phyloP scores from a whole-genome alignment of 495 filamentous ascomycete species.

The Neurospora sp. region DNA sequence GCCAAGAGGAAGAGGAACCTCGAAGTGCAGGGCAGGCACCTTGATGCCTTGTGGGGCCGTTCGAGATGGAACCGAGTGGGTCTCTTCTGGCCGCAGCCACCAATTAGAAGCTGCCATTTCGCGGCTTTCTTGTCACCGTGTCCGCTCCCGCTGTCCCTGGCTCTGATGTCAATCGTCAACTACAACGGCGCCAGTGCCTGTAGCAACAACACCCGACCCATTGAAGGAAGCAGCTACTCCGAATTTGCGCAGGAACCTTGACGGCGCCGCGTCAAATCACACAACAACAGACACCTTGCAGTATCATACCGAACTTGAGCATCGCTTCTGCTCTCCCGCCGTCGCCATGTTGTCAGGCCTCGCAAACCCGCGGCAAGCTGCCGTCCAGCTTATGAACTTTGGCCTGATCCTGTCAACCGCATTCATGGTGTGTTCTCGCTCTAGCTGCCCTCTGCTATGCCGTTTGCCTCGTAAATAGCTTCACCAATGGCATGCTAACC shows the following conservation, averaged over 20 bases:
- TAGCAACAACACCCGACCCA: background rate
- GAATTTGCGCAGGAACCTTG: background rate
- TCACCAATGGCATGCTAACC: background rate
- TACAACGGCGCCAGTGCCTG: background rate
- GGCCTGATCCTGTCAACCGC: slow-evolving; percentile 88
- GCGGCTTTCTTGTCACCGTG: background rate
- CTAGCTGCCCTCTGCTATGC: background rate
- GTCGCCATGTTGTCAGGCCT: slow-evolving; percentile 61
- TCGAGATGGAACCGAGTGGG: background rate
- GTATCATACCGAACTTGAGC: background rate
- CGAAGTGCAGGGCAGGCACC: background rate
- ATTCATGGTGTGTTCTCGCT: slow-evolving; percentile 56
- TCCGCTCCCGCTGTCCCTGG: background rate
- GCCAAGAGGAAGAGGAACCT: background rate
- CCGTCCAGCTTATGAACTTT: slow-evolving; percentile 90
- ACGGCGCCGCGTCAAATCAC: background rate
- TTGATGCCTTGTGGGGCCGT: background rate
- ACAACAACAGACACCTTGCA: background rate
- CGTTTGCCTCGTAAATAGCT: background rate
- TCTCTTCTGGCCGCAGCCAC: background rate
- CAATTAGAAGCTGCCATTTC: slow-evolving; percentile 17
- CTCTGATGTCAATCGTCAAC: background rate
- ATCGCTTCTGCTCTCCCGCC: background rate
- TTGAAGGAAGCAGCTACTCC: background rate
- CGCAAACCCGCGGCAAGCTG: slow-evolving; percentile 68